Percentiles rank a stretch among this genome's conserved stretches.
Conservation (phyloP, 805 yeast species). For the Saturnispora dispora region DNA sequence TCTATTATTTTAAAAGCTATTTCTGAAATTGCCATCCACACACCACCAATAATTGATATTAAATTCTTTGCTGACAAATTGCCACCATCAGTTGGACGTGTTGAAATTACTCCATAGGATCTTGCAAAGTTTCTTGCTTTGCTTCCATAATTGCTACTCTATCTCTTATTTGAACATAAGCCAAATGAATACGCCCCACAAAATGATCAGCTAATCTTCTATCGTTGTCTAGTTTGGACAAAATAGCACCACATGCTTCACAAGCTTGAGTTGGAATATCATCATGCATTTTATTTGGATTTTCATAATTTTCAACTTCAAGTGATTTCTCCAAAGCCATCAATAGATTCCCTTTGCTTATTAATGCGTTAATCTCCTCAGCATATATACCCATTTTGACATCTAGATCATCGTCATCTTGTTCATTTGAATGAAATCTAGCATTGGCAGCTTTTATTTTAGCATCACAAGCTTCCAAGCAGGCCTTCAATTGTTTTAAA, state of each 20-base stretch:
- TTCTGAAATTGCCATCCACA: not conserved
- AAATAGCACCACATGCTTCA: constrained; percentile 79
- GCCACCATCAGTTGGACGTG: constrained; percentile 28
- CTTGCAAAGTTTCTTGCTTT: constrained; percentile 12
- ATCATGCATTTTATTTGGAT: not conserved
- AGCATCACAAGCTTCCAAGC: constrained; percentile 57
- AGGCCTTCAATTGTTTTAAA: constrained; percentile 36
- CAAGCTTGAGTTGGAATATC: constrained; percentile 54
- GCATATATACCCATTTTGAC: not conserved
- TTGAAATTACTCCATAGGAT: constrained; percentile 12
- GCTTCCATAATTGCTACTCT: constrained; percentile 35
- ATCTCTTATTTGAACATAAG: constrained; percentile 67
- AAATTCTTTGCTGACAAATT: constrained; percentile 23
- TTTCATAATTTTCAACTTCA: not conserved
- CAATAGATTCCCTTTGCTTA: not conserved
- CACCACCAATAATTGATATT: not conserved
- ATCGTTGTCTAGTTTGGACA: constrained; percentile 80
- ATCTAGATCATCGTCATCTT: constrained; percentile 1
- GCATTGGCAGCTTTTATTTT: constrained; percentile 55
- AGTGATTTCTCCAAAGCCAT: not conserved
- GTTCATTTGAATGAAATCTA: constrained; percentile 35
- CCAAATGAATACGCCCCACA: constrained; percentile 77
- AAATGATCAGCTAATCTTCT: constrained; percentile 85
- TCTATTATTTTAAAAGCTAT: not conserved
- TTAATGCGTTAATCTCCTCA: not conserved